Percentiles rank a stretch among this genome's conserved stretches.
Conservation (phyloP, 805 yeast species). For the Metschnikowia lunata region DNA sequence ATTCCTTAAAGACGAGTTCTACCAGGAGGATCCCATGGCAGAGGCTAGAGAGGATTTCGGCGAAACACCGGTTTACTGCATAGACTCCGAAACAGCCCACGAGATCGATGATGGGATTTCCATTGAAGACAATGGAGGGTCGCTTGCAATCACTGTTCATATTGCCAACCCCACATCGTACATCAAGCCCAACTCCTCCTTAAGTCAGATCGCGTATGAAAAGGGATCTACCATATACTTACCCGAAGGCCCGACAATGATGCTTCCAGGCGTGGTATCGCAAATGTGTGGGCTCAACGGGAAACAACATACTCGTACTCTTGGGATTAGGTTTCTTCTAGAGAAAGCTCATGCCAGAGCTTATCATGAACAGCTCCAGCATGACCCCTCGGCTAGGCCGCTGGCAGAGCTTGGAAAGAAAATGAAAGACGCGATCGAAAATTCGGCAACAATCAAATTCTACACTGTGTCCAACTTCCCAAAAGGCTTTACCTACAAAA, state of each 20-base stretch:
- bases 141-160: conserved; percentile 56
- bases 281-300: conserved; percentile 49
- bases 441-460: conserved; percentile 19
- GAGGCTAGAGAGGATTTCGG: conserved; percentile 37
- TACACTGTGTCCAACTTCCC: conserved; percentile 30
- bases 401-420: conserved; percentile 6
- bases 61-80: conserved; percentile 64
- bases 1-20: conserved; percentile 15
- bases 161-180: conserved; percentile 86
- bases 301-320: conserved; percentile 39
- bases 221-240: conserved; percentile 67
- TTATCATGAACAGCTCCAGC: conserved; percentile 11
- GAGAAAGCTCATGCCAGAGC: conserved; percentile 18
- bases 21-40: conserved; percentile 27
- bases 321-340: conserved; percentile 32
- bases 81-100: conserved; percentile 74
- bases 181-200: conserved; percentile 36
- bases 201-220: conserved; percentile 54
- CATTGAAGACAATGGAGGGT: conserved; percentile 31
- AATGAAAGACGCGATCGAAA: conserved; percentile 18
- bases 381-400: background rate
- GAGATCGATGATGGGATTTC: conserved; percentile 95
- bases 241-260: conserved; percentile 59
- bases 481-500: conserved; percentile 50
- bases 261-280: conserved; percentile 63